Evolutionary conservation across 345 rosid species (phyloP), one percentile per base, ranked within the genome.

Genomic region (Heritiera littoralis): DNA sequence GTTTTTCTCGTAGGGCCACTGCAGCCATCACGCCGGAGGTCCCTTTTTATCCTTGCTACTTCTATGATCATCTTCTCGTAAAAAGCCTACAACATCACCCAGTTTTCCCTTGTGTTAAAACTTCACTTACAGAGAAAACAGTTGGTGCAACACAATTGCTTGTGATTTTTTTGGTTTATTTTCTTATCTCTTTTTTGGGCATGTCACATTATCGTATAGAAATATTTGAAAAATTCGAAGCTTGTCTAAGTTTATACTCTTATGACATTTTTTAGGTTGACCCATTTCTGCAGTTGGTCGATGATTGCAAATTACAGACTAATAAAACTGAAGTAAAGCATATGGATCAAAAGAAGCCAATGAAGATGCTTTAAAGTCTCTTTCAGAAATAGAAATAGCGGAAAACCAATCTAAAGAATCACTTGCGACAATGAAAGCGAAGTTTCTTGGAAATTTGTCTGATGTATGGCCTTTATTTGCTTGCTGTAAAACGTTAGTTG

Each of bases 331-430:
- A 77, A 64, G 8, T 20, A 68, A 82, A 77, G 58, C 81, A 69
- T 89, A 85, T 78, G 91, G 91, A 79, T 91, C 92, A 41, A 87
- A 89, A 78, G 92, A 91, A 85, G 92, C 86, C 49, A 80, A 88
- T 54, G 89, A 84, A 5, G 88, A 87, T 66, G 91, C 92, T 49
- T 70, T 82, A 66, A 83, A 74, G 68, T 86, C 87, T 63, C 88
- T 90, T 80, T 82, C 89, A 30, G 87, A 83, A 0, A 80, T 92
- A 75, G 83, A 86, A 73, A 81, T 78, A 51, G 79, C 91, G 61
- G 87, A 86, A 28, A 78, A 56, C 75, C 92, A 87, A 72, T 80
- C 94, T 78, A 83, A 83, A 80, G 89, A 89, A 75, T 67, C 85
- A 73, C 84, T 88, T 66, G 87, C 91, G 58, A 61, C 80, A 78